A percentile compares a stretch with the other conserved stretches of the same genome.
phyloP scores from a whole-genome alignment of 2,329 filamentous ascomycete genomes.

The Ophiocordyceps sinensis region DNA sequence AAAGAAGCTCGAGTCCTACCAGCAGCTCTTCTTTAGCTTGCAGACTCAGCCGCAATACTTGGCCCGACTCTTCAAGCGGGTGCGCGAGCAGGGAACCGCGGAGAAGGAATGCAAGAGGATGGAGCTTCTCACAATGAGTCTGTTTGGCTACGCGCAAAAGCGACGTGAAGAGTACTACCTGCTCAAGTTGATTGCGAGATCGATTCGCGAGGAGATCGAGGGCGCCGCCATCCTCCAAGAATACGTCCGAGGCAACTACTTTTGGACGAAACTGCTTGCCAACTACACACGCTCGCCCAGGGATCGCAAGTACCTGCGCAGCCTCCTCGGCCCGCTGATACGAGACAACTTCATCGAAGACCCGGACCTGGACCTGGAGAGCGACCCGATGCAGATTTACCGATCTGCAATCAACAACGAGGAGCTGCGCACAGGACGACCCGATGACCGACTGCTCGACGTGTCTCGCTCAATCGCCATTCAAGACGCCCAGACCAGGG shows the following conservation, averaged over 20 bases:
- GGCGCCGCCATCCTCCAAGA: constrained; percentile 61
- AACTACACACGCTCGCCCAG: constrained; percentile 85
- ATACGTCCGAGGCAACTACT: constrained; percentile 78
- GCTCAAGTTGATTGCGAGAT: constrained; percentile 70
- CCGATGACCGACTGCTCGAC: constrained; percentile 68
- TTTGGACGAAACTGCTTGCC: constrained; percentile 75
- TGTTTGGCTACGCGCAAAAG: constrained; percentile 97
- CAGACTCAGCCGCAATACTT: constrained; percentile 96
- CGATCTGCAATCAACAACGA: constrained; percentile 92
- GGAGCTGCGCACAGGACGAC: constrained; percentile 78
- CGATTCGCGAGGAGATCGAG: constrained; percentile 76
- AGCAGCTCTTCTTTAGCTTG: constrained; percentile 92
- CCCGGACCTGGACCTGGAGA: constrained; percentile 79
- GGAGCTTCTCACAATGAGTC: constrained; percentile 85
- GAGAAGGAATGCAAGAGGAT: constrained; percentile 91
- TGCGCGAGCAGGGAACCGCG: constrained; percentile 69
- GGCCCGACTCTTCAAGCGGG: constrained; percentile 68
- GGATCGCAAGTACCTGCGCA: constrained; percentile 82
- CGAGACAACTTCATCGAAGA: constrained; percentile 90
- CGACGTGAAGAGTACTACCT: constrained; percentile 93
- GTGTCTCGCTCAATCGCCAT: constrained; percentile 90
- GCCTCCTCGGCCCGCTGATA: constrained; percentile 71
- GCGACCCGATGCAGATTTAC: constrained; percentile 95
- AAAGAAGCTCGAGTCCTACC: constrained; percentile 90
- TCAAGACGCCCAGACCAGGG: constrained; percentile 80